Conservation (phyloP, 306 rosid genomes). For the Crotalaria pallida region DNA sequence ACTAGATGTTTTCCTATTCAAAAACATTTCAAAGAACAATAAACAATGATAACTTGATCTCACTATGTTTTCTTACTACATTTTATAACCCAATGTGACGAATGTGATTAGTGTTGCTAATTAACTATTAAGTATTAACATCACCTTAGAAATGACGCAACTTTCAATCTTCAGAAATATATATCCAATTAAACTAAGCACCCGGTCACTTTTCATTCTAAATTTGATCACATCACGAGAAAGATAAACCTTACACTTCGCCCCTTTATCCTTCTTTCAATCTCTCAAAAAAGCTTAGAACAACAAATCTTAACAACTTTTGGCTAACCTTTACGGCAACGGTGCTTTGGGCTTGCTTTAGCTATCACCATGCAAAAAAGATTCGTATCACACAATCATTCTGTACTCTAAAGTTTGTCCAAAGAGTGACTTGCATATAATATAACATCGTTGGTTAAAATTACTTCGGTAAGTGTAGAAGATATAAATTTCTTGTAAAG, state of each 20-base stretch:
- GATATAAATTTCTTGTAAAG: not conserved
- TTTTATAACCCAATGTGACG: not conserved
- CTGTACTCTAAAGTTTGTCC: not conserved
- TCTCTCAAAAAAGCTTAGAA: not conserved
- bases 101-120: not conserved
- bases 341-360: not conserved
- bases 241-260: conserved; percentile 11
- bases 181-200: not conserved
- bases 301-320: not conserved
- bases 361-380: not conserved
- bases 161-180: not conserved
- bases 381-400: not conserved
- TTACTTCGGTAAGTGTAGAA: not conserved
- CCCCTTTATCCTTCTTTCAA: not conserved
- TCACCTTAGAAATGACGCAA: not conserved
- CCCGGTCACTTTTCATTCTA: conserved; percentile 12
- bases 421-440: not conserved
- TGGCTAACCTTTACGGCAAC: not conserved
- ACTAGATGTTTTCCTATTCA: not conserved
- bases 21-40: not conserved
- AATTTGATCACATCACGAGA: conserved; percentile 3
- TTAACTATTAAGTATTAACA: too few species aligned
- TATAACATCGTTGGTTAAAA: not conserved
- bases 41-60: not conserved
- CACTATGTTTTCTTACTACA: not conserved